A percentile compares a stretch with the other conserved stretches of the same genome.
Conservation (phyloP, 2,329 filamentous ascomycete genomes). For the Ascochyta rabiei region DNA sequence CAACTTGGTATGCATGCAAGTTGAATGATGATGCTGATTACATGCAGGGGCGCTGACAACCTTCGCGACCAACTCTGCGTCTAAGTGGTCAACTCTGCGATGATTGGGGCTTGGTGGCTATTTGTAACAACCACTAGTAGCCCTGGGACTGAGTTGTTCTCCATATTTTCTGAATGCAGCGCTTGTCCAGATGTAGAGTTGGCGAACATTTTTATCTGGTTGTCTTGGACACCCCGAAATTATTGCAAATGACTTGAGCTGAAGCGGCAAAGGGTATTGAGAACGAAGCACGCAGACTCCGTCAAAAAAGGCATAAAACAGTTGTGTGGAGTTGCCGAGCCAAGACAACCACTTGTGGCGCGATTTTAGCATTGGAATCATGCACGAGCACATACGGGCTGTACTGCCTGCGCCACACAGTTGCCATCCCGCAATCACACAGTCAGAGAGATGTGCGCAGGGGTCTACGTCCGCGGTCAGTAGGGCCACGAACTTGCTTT, state of each 20-base stretch:
- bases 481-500: constrained; percentile 8
- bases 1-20: neutral
- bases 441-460: constrained; percentile 10
- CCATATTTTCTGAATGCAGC: neutral
- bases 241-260: neutral
- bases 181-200: neutral
- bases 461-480: neutral
- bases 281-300: too few species aligned
- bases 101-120: neutral
- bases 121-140: constrained; percentile 9
- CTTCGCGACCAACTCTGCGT: neutral
- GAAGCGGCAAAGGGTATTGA: neutral
- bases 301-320: neutral
- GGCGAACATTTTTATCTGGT: neutral
- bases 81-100: neutral
- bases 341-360: constrained; percentile 3
- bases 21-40: constrained; percentile 3
- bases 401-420: constrained; percentile 9
- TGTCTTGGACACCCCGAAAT: neutral
- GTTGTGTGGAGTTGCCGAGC: neutral
- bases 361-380: constrained; percentile 2
- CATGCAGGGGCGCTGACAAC: constrained; percentile 13
- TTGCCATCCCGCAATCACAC: constrained; percentile 3
- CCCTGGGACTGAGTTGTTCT: neutral
- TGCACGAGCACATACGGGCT: constrained; percentile 6